Base-by-base conservation (phyloP, 495 filamentous ascomycete species). In the Penicillium cosmopolitanum region DNA sequence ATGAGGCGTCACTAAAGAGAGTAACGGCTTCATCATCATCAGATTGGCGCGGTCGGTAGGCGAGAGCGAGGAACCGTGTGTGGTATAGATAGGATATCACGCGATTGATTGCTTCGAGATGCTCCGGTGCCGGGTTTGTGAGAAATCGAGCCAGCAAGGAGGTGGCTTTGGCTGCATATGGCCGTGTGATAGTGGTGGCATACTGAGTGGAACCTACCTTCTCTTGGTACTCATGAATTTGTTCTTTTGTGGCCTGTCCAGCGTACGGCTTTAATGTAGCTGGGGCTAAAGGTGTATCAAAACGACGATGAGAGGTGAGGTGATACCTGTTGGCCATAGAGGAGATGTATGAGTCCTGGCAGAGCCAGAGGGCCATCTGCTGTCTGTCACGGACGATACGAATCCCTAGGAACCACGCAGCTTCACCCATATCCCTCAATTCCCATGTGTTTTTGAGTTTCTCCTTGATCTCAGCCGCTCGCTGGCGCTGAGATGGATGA, bases 131-230 rank as follows among this genome's bases (percentile, higher is more conserved):
- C 1, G 60, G 66, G 54, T 69, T 71, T 5, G 28, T 51, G 3
- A 69, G 51, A 40, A 51, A 62, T 33, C 56, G 10, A 28, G 63
- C 44, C 16, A 67, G 25, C 15, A 28, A 25, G 2, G 43, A 35
- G 3, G 18, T 25, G 6, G 60, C 53, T 35, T 51, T 51, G 5
- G 67, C 46, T 21, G 65, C 50, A 57, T 70, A 62, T 43, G 62
- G 48, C 5, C 55, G 15, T 2, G 66, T 66, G 18, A 51, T 66
- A 5, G 60, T 57, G 4, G 62, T 56, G 19, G 60, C 52, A 64
- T 66, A 73, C 15, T 58, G 57, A 13, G 61, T 15, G 2, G 56
- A 70, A n/a, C 63, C 60, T 16, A 73, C 43, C 38, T 63, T 62
- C 23, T 57, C 44, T 35, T 68, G 62, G 40, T 66, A 70, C 23